Conservation (phyloP, 2,329 filamentous ascomycete species). For the Periconia digitata region DNA sequence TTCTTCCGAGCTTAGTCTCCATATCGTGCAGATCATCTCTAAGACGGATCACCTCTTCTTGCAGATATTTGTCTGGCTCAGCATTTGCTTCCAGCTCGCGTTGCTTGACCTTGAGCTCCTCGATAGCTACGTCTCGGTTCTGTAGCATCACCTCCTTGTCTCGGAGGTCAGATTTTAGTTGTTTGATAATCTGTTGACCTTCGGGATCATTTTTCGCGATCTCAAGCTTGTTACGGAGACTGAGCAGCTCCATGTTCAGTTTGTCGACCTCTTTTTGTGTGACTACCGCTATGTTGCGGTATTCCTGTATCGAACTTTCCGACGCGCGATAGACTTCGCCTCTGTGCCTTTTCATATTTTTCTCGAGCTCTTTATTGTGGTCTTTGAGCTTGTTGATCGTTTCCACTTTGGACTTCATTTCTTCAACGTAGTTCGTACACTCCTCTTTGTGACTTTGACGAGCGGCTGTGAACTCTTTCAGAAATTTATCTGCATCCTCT, state of each 20-base stretch:
- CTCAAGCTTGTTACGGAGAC: not conserved
- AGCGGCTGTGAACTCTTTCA: no score
- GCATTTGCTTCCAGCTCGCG: not conserved
- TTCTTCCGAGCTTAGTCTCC: not conserved
- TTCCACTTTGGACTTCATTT: no score
- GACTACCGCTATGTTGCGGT: not conserved
- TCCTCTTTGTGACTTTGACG: no score
- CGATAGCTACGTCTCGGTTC: not conserved
- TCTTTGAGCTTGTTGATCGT: no score
- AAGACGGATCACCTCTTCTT: not conserved
- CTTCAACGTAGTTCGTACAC: no score
- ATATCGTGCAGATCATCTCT: not conserved
- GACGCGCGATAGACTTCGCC: no score
- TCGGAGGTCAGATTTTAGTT: not conserved
- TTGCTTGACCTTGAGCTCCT: not conserved
- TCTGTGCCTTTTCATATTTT: not conserved
- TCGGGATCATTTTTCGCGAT: not conserved
- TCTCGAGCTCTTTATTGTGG: not conserved
- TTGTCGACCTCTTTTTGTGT: not conserved
- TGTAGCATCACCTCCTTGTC: not conserved
- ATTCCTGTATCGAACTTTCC: not conserved
- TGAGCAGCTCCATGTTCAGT: not conserved
- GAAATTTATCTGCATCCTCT: no score
- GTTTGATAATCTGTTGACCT: not conserved
- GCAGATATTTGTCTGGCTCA: not conserved